phyloP scores from a whole-genome alignment of 352 stramenopile genomes.

The Globisporangium viniferum region DNA sequence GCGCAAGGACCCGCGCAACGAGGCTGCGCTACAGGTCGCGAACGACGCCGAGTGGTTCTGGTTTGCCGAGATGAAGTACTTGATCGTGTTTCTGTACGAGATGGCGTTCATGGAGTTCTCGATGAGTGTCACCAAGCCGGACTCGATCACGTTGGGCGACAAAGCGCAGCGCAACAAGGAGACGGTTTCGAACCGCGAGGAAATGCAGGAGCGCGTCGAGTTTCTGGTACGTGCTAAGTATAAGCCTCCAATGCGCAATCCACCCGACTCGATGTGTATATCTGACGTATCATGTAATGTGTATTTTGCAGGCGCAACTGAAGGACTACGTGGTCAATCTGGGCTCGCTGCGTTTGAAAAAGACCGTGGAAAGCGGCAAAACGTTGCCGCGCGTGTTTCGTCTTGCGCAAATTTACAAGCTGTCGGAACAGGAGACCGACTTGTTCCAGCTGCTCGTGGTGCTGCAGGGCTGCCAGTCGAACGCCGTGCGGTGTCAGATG shows the following conservation, averaged over 20 bases:
- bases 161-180: conserved; percentile 33
- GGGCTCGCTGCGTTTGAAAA: conserved; percentile 44
- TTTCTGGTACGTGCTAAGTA: conserved; percentile 36
- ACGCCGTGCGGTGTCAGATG: conserved; percentile 81
- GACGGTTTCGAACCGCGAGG: conserved; percentile 54
- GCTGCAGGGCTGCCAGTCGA: conserved; percentile 81
- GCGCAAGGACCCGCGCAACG: conserved; percentile 41
- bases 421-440: conserved; percentile 68
- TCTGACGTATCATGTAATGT: too few relatives aligned
- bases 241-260: background rate
- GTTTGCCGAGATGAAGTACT: conserved; percentile 78
- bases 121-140: conserved; percentile 77
- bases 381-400: conserved; percentile 62
- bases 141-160: conserved; percentile 46
- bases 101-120: conserved; percentile 87
- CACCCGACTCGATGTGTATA: too few relatives aligned
- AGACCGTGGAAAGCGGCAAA: conserved; percentile 34
- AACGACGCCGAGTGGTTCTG: conserved; percentile 77
- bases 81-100: conserved; percentile 81
- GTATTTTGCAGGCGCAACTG: conserved; percentile 22
- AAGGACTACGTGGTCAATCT: conserved; percentile 63
- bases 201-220: conserved; percentile 76
- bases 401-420: conserved; percentile 71
- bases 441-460: conserved; percentile 82
- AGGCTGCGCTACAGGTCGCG: conserved; percentile 29